Base-by-base conservation (phyloP, 2,329 filamentous ascomycete genomes). In the Fusarium fujikuroi region DNA sequence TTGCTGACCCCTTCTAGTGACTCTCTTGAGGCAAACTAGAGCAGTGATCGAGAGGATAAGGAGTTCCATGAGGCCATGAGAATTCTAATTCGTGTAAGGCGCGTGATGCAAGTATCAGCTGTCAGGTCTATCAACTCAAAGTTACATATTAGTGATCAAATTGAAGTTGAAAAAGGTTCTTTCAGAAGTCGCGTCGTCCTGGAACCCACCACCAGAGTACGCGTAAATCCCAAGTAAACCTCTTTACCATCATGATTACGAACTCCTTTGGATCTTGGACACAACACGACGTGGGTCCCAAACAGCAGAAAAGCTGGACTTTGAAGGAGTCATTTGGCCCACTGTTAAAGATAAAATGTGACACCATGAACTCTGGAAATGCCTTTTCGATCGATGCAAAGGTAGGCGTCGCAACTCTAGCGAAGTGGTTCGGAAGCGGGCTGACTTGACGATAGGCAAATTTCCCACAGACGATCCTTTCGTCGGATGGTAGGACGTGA, bases 191-290 rank as follows among this genome's bases (percentile, higher is more conserved):
- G 4, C n/a, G 2, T 3, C 6, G 0, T 4, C 16, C 4, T 19
- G 1, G 3, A 53, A 53, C 3, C 1, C 4, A 12, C 2, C 12
- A 14, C 19, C n/a, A 53, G 18, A 15, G 14, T 15, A 12, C 5
- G 0, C 4, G 18, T 9, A 12, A 0, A 16, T 2, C 6, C 7
- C 5, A 7, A 3, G 4, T 0, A 37, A 37, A 21, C 2, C 14
- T 3, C 7, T 3, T 21, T 8, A 28, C 32, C 0, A 21, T 12
- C 3, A 16, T 25, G 3, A 3, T 25, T 53, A 28, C 0, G 2
- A 8, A 23, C n/a, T 10, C 8, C 2, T 36, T 36, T 25, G 9
- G 23, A 53, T 37, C 14, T 2, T 25, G 2, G 23, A 37, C 9
- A 16, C 4, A 9, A 0, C 3, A 9, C 12, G n/a, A 37, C 49